Conservation (phyloP, 1,284 basidiomycete genomes). For the Tilletia walkeri region DNA sequence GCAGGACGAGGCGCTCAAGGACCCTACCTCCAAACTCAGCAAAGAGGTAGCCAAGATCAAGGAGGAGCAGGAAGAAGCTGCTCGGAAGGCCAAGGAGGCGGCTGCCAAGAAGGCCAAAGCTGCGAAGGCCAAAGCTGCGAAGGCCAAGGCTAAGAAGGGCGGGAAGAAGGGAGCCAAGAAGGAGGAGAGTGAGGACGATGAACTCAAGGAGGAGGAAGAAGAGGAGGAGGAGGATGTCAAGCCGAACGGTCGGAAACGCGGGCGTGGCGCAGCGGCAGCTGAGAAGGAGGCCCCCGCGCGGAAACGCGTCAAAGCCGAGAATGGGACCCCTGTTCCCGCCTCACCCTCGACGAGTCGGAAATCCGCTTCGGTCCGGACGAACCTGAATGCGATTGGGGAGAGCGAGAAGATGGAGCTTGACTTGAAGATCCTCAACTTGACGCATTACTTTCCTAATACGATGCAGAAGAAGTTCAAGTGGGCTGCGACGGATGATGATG, state of each 20-base stretch:
- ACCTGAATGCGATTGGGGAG: conserved; percentile 28
- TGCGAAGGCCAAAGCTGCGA: conserved; percentile 25
- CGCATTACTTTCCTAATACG: conserved; percentile 44
- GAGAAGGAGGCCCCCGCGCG: neutral
- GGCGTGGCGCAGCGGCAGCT: conserved; percentile 5
- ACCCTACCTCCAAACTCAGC: conserved; percentile 10
- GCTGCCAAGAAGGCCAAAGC: conserved; percentile 26
- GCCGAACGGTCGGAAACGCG: conserved; percentile 23
- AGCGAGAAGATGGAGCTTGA: conserved; percentile 53
- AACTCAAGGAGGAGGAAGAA: conserved; percentile 18
- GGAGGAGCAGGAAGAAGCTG: conserved; percentile 23
- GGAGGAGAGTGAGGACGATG: conserved; percentile 4
- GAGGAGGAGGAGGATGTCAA: conserved; percentile 27
- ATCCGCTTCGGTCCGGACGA: neutral
- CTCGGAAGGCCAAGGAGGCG: conserved; percentile 4
- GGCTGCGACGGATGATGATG: conserved; percentile 31
- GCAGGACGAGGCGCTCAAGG: conserved; percentile 15
- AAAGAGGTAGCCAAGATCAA: conserved; percentile 27
- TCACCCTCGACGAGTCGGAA: too few relatives aligned
- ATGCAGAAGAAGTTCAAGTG: conserved; percentile 56
- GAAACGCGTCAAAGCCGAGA: conserved; percentile 11
- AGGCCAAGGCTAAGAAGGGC: conserved; percentile 21
- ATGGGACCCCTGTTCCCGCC: neutral
- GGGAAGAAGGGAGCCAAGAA: conserved; percentile 26
- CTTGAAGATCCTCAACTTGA: conserved; percentile 15